phyloP scores from a whole-genome alignment of 129 eudicot species.

The Apium graveolens region DNA sequence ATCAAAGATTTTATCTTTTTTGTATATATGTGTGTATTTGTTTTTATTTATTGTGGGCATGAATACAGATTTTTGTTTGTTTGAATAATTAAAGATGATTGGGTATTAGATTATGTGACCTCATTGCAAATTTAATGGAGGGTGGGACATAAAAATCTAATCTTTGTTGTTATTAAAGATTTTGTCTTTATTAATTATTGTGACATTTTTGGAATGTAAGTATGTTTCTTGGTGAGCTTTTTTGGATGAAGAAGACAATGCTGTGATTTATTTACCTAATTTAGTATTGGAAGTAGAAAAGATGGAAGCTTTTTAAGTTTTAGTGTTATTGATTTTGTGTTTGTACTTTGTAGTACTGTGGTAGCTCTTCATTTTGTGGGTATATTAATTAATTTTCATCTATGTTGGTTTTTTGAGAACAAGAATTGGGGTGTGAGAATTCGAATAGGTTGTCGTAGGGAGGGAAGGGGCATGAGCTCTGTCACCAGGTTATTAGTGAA shows the following conservation, averaged over 20 bases:
- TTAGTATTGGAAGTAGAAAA: not conserved
- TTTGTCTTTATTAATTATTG: not conserved
- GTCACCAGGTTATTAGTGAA: not conserved
- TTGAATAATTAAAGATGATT: not conserved
- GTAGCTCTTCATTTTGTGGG: not conserved
- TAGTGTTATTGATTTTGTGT: conserved; percentile 27
- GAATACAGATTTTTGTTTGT: not conserved
- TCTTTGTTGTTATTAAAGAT: not conserved
- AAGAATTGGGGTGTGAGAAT: not conserved
- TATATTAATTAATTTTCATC: too few species aligned
- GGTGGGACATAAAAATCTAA: not conserved
- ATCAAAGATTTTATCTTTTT: not conserved
- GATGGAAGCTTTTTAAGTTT: conserved; percentile 3
- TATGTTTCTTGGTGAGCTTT: not conserved
- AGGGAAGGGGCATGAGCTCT: not conserved
- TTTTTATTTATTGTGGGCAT: not conserved
- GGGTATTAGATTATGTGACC: not conserved
- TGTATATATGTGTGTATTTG: not conserved
- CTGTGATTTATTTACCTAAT: not conserved
- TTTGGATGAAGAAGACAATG: conserved; percentile 3
- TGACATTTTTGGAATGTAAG: not conserved
- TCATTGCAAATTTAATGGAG: not conserved
- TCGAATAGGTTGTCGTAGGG: not conserved
- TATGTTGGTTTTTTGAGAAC: not conserved
- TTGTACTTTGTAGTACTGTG: conserved; percentile 26